A percentile compares a stretch with the other conserved stretches of the same genome.
Conservation (phyloP, 495 filamentous ascomycete species). For the Trichoderma gamsii region DNA sequence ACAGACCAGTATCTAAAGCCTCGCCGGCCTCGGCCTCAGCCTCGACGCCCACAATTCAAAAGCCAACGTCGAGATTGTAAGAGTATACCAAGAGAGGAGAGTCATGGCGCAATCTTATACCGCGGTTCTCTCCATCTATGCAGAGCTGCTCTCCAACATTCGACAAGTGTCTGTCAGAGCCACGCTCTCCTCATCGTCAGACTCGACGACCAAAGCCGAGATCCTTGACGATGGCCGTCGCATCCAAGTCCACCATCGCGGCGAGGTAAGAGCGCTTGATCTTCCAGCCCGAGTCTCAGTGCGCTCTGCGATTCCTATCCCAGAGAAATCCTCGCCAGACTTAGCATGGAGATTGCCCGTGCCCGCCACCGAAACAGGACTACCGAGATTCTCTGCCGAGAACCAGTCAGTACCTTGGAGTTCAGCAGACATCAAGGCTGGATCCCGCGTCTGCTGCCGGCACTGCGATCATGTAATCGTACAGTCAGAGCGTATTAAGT, state of each 20-base stretch:
- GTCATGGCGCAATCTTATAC: not conserved
- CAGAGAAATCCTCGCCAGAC: conserved; percentile 30
- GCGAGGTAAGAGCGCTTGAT: conserved; percentile 47
- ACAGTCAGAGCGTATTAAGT: conserved; percentile 33
- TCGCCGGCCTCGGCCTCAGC: not conserved
- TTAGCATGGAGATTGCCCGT: conserved; percentile 67
- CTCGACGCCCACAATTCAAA: not conserved
- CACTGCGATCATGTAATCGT: conserved; percentile 50
- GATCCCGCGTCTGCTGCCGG: conserved; percentile 57
- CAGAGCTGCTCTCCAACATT: conserved; percentile 84
- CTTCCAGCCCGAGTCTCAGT: conserved; percentile 58
- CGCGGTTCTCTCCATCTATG: conserved; percentile 54
- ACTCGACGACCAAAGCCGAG: conserved; percentile 39
- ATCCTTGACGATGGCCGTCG: conserved; percentile 45
- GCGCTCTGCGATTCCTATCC: conserved; percentile 30
- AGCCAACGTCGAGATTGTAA: not conserved
- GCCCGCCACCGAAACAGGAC: conserved; percentile 25
- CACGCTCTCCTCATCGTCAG: conserved; percentile 50
- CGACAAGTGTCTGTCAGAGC: conserved; percentile 72
- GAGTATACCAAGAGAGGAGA: too few relatives aligned
- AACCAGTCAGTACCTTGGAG: conserved; percentile 58
- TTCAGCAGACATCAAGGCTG: conserved; percentile 52
- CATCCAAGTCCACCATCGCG: conserved; percentile 50
- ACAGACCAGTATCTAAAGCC: not conserved
- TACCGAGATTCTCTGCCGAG: conserved; percentile 19